Evolutionary conservation across 1,284 basidiomycete genomes (phyloP).

Genomic region (Flammula alnicola): DNA sequence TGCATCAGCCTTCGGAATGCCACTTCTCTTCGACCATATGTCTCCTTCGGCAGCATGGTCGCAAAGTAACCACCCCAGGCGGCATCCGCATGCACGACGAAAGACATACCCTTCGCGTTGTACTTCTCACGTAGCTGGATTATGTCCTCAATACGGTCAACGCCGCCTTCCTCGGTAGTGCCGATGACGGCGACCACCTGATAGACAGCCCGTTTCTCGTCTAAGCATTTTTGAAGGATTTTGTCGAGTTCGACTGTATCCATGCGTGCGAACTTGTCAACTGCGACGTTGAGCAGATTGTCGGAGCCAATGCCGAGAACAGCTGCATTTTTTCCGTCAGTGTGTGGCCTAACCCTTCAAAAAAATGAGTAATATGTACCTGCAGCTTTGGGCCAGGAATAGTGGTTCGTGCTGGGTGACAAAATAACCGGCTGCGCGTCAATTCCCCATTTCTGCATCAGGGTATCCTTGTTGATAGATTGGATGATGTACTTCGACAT

Average conservation of each 20-base stretch:
- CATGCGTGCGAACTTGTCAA: conserved; percentile 45
- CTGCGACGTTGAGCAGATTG: conserved; percentile 40
- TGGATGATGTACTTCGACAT: conserved; percentile 38
- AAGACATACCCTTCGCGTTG: conserved; percentile 11
- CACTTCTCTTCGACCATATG: not conserved
- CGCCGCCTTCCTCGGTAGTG: conserved; percentile 48
- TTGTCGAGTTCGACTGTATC: conserved; percentile 32
- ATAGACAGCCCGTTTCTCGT: conserved; percentile 40
- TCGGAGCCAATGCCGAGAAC: conserved; percentile 46
- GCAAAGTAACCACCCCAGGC: conserved; percentile 19
- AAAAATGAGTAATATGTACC: conserved; percentile 31
- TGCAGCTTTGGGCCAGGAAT: conserved; percentile 53
- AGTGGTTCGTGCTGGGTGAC: conserved; percentile 44
- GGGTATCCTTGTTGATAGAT: conserved; percentile 37
- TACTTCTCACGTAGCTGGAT: conserved; percentile 39
- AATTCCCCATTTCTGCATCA: conserved; percentile 6
- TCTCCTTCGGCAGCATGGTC: conserved; percentile 13
- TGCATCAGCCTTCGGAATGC: not conserved
- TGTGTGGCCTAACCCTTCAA: not conserved
- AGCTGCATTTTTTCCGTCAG: conserved; percentile 30
- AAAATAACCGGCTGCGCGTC: conserved; percentile 20
- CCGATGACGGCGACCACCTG: conserved; percentile 49
- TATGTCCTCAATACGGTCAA: conserved; percentile 47
- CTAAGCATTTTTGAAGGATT: conserved; percentile 37
- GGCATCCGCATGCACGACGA: conserved; percentile 24